Base-by-base conservation (phyloP, 2,329 filamentous ascomycete genomes). In the Cryphonectria nitschkei region DNA sequence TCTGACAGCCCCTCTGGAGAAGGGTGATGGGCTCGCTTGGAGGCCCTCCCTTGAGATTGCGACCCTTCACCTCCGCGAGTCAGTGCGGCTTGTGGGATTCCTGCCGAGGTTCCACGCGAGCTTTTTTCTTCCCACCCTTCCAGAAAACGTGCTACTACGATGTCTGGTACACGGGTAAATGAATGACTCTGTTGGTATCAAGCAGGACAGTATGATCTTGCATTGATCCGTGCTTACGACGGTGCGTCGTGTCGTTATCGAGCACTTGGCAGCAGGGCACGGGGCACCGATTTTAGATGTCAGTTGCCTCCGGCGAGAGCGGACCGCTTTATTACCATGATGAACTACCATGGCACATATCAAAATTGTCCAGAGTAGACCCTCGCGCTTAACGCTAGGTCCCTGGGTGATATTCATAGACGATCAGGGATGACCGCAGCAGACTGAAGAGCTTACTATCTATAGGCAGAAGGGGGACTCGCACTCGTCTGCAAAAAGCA, bases 11-110 rank as follows among this genome's bases (percentile, higher is more conserved):
- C 26, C 26, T 16, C 5, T 7, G 9, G 52, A 14, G 29, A 14
- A 26, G 8, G 9, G n/a, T 26, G 54, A 19, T 58, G 13, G 54
- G 54, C 54, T 32, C 54, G 54, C 26, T 32, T 58, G 54, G 54
- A 19, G 52, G 52, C 13, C 13, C 14, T 29, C 54, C 54, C 14
- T 32, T 16, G 54, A 58, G 54, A 58, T 58, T 58, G 29, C 54
- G 54, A 58, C 54, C 29, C 14, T 58, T 58, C 54, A 19, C 26
- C 52, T 56, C 52, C 54, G 54, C 54, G 54, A 58, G 54, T 58
- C 54, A 58, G 54, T 58, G 54, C 26, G 29, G 29, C n/a, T 19
- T 8, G 54, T 56, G 52, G 54, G 14, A 58, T 58, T 58, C 14
- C 29, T 34, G 54, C 54, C 54, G 54, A 58, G 29, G 54, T 19